Percentiles rank a stretch among this genome's conserved stretches.
These are phyloP conservation scores for Lasiosphaeris hirsuta DNA, from an alignment of 495 filamentous ascomycete genomes.

Conservation along the genomic window DNA sequence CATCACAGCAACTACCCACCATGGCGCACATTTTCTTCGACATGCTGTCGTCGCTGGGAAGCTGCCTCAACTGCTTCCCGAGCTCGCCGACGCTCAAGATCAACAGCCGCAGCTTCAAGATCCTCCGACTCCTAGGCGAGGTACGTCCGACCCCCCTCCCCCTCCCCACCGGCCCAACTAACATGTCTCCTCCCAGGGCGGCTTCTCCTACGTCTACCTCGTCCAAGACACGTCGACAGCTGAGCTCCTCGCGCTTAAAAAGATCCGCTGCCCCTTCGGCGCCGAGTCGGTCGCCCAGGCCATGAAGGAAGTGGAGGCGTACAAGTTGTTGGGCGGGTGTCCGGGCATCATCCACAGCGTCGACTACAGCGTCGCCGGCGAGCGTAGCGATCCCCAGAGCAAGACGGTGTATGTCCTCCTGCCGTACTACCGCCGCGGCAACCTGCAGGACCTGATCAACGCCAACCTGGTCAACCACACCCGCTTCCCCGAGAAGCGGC, in stretches of 20 bases:
- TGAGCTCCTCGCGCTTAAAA: conserved; percentile 90
- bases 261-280: conserved; percentile 95
- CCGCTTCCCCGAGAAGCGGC: conserved; percentile 78
- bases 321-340: conserved; percentile 78
- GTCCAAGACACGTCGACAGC: conserved; percentile 83
- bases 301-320: conserved; percentile 95
- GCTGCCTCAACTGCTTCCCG: conserved; percentile 94
- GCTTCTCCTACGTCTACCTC: conserved; percentile 98
- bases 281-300: conserved; percentile 92
- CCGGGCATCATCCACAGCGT: conserved; percentile 86
- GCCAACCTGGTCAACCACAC: conserved; percentile 96
- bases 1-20: conserved; percentile 10
- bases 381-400: conserved; percentile 58
- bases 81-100: conserved; percentile 90
- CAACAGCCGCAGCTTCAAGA: conserved; percentile 92
- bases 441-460: conserved; percentile 97
- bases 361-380: conserved; percentile 66
- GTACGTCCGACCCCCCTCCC: not conserved
- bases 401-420: conserved; percentile 97
- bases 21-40: conserved; percentile 89
- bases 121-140: conserved; percentile 81
- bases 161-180: not conserved
- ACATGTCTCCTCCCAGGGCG: conserved; percentile 55
- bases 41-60: conserved; percentile 82
- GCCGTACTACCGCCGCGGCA: conserved; percentile 91